phyloP scores from a whole-genome alignment of 495 filamentous ascomycete genomes.

The Umbilicaria muhlenbergii region DNA sequence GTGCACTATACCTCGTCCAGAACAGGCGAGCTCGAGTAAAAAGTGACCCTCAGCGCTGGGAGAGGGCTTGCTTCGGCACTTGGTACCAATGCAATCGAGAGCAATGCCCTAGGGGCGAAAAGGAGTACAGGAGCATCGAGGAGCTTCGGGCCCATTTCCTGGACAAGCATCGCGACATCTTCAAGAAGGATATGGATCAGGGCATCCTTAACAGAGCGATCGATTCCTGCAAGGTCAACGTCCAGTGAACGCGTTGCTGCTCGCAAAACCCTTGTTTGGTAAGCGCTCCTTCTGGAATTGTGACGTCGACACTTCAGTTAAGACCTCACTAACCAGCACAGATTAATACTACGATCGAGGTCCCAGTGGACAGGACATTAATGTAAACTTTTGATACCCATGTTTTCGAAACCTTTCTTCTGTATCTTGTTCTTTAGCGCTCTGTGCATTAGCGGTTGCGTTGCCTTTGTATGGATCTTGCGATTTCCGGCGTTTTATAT shows the following conservation, averaged over 20 bases:
- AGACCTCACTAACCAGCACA: too few species aligned
- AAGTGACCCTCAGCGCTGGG: slow-evolving; percentile 4
- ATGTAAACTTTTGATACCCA: too few species aligned
- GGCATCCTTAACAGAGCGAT: neutral
- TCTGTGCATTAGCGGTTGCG: too few species aligned
- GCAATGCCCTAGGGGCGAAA: slow-evolving; percentile 6
- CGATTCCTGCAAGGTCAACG: slow-evolving; percentile 4
- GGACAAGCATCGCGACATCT: slow-evolving; percentile 3
- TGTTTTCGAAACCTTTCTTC: too few species aligned
- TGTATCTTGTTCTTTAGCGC: too few species aligned
- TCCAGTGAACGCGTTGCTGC: slow-evolving; percentile 1
- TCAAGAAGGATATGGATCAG: neutral
- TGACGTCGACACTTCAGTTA: too few species aligned
- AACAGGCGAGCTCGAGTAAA: slow-evolving; percentile 5
- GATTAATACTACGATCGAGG: too few species aligned
- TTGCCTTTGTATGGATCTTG: too few species aligned
- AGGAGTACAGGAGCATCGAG: slow-evolving; percentile 3
- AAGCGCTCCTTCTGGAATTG: too few species aligned
- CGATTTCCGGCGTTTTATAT: too few species aligned
- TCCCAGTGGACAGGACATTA: too few species aligned
- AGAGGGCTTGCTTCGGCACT: slow-evolving; percentile 8
- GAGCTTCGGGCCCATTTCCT: slow-evolving; percentile 5
- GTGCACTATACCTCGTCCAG: slow-evolving; percentile 1
- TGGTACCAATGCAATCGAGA: slow-evolving; percentile 9
- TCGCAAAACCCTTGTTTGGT: too few species aligned